Percentiles rank a stretch among this genome's conserved stretches.
Evolutionary conservation across 768 basidiomycete genomes (phyloP).

Genomic region (Tephrocybe sp.): DNA sequence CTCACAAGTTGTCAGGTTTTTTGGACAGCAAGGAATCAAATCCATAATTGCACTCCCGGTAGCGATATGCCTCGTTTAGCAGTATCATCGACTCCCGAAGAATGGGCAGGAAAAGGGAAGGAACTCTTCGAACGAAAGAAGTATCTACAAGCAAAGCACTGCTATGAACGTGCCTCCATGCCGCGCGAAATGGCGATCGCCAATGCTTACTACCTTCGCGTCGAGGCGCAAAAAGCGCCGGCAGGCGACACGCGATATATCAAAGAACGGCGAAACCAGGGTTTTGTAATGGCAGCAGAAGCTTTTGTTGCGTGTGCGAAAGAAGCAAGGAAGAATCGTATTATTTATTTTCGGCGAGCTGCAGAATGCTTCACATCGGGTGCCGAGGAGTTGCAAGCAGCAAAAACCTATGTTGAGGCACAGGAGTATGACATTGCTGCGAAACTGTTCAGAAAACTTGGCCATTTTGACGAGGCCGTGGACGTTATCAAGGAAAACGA

Average conservation of each 20-base stretch:
- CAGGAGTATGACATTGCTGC: conserved; percentile 43
- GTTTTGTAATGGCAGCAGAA: conserved; percentile 44
- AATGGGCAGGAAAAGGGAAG: conserved; percentile 34
- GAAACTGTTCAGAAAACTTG: conserved; percentile 45
- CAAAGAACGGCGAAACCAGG: conserved; percentile 21
- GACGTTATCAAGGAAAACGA: conserved; percentile 37
- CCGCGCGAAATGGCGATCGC: conserved; percentile 44
- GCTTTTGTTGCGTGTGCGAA: conserved; percentile 45
- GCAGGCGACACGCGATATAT: conserved; percentile 18
- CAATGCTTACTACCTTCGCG: conserved; percentile 51
- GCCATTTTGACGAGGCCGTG: conserved; percentile 52
- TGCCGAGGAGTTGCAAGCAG: conserved; percentile 41
- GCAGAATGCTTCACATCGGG: conserved; percentile 46
- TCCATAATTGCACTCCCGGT: conserved; percentile 48
- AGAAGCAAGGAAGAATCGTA: conserved; percentile 25
- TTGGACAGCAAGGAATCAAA: conserved; percentile 44
- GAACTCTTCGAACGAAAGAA: conserved; percentile 38
- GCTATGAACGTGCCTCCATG: conserved; percentile 46
- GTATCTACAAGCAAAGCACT: conserved; percentile 53
- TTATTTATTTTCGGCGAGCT: conserved; percentile 38
- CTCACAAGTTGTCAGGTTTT: conserved; percentile 36
- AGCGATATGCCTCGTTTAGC: conserved; percentile 53
- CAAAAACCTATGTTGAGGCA: conserved; percentile 38
- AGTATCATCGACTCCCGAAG: conserved; percentile 44
- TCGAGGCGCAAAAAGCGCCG: conserved; percentile 41